Evolutionary conservation across 1,284 basidiomycete genomes (phyloP), one percentile per base, ranked within the genome.

Genomic region (Pseudozyma flocculosa): DNA sequence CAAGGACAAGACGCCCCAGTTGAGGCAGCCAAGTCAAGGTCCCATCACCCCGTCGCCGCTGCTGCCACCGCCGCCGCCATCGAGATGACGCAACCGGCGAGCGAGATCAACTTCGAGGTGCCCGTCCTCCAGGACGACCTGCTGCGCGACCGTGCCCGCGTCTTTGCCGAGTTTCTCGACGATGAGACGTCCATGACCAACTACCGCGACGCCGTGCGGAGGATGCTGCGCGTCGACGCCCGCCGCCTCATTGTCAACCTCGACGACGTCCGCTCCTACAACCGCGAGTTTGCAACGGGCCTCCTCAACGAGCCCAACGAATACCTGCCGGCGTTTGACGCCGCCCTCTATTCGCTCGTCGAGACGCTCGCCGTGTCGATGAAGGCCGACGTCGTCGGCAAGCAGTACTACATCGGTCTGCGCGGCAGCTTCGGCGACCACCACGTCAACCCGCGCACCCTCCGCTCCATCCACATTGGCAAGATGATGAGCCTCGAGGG

Each of bases 391-490:
- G 86, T 92, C 55, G 82, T 85, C 36, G 85, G 84, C 57, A 92
- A 88, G 58, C 58, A 58, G 37, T 75, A 65, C 61, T 88, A 89
- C 70, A 84, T 96, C 54, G 95, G 94, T n/a, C 86, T 98, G 78
- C 88, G 89, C 64, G 95, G 95, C 50, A 94, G 90, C n/a, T 99
- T 99, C 79, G 95, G 95, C 43, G 93, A 97, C 80, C 91, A 98
- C 78, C 92, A 97, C 79, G 90, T 94, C 80, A 97, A 89, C 79
- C 95, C 95, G 39, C 84, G 95, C 10, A 94, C 92, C 11, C 84
- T 99, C 36, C 85, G 88, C 56, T 88, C 91, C 43, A 83, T 86
- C 54, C 88, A 96, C 79, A 85, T 99, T 26, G 91, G 92, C 48
- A 92, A 88, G 80, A 92, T 98, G 90, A 90, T 98, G 73, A 93